Evolutionary conservation across 106 monocot species (phyloP).

Genomic region (Dioscorea dumetorum): DNA sequence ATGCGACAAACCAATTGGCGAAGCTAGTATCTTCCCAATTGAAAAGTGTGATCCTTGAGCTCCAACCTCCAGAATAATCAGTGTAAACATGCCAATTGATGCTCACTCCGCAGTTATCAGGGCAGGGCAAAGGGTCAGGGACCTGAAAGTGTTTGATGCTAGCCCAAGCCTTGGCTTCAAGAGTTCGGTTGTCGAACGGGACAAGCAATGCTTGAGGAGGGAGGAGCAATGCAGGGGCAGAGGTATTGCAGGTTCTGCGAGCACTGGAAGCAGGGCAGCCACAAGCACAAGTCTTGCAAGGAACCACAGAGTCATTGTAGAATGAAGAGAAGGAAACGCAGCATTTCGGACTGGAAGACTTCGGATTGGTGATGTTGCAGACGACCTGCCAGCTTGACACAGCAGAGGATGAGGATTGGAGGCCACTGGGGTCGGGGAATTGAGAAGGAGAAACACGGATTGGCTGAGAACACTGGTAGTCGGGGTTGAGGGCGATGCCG

Average conservation of each 20-base stretch:
- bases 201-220: constrained; percentile 58
- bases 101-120: constrained; percentile 63
- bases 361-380: constrained; percentile 58
- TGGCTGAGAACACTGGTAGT: constrained; percentile 55
- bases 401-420: constrained; percentile 36
- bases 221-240: constrained; percentile 42
- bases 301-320: constrained; percentile 77
- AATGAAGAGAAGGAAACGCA: constrained; percentile 88
- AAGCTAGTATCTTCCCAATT: constrained; percentile 47
- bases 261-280: constrained; percentile 32
- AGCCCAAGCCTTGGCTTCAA: constrained; percentile 28
- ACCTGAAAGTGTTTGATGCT: constrained; percentile 32
- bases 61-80: constrained; percentile 56
- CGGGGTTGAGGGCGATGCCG: constrained; percentile 65
- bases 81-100: constrained; percentile 63
- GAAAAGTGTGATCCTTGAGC: constrained; percentile 54
- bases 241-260: constrained; percentile 43
- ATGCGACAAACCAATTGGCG: constrained; percentile 56
- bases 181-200: constrained; percentile 59
- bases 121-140: constrained; percentile 47
- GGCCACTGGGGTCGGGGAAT: constrained; percentile 58
- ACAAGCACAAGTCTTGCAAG: constrained; percentile 82
- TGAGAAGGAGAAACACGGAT: constrained; percentile 52
- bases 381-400: constrained; percentile 69
- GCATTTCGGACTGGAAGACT: constrained; percentile 44